Evolutionary conservation across 768 basidiomycete genomes (phyloP), one percentile per base, ranked within the genome.

Genomic region (Cystoderma amianthinum): DNA sequence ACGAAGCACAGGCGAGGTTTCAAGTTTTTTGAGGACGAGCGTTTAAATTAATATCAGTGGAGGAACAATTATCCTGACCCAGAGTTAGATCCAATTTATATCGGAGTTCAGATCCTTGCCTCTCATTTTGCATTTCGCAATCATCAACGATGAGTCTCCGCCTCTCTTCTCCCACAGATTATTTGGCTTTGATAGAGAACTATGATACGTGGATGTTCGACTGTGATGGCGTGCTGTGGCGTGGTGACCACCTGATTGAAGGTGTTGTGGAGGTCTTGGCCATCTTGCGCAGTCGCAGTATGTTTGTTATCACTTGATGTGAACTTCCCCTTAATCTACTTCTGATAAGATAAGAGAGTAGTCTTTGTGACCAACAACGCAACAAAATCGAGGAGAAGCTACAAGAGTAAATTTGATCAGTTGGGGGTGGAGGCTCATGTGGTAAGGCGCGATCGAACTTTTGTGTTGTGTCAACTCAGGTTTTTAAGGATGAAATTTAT

Each of bases 301-400:
- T 54, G 87, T 60, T 36, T 38, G 41, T 41, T 42, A 40, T 37
- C 17, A 44, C 36, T 32, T 28, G 36, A 9, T 30, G 9, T 15
- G 15, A 15, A 30, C 15, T 9, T 30, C 28, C 28, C 28, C 28
- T 9, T 9, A 30, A 30, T 9, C 9, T 9, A 30, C 9, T 46
- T 44, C 32, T 18, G 18, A 22, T 24, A 59, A 91, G 91, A 73
- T 56, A 97, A 90, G 71, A 73, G 78, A 45, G 66, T 96, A 22
- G 63, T 97, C 7, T 98, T 98, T 55, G 93, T 96, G 38, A 97
- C 94, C 13, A 99, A 99, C 66, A 99, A 98, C 58, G 94, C 95
- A 35, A 89, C 84, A 42, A 95, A 97, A 65, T 95, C 92, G 4
- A 70, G 96, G 47, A 78, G 65, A 57, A 82, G 65, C 58, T 94